Evolutionary conservation across 2,329 filamentous ascomycete species (phyloP).

Genomic region (Trichoderma sp.): DNA sequence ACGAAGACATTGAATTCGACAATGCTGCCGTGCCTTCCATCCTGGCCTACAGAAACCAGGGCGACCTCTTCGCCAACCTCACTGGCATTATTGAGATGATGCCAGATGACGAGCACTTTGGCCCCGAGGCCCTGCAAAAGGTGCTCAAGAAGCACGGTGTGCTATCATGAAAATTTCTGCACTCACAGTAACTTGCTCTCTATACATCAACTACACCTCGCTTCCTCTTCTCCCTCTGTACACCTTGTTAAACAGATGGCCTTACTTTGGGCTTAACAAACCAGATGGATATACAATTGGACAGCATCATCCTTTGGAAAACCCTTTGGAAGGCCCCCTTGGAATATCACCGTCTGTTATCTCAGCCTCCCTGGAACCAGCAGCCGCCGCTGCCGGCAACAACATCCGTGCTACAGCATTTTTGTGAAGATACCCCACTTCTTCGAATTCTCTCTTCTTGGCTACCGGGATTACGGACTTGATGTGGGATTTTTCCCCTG

Average conservation of each 20-base stretch:
- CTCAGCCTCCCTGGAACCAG: constrained; percentile 7
- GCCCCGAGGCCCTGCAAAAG: constrained; percentile 55
- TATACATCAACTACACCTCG: constrained; percentile 3
- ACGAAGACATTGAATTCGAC: constrained; percentile 93
- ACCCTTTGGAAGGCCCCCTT: neutral
- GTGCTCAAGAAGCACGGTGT: constrained; percentile 59
- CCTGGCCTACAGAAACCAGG: constrained; percentile 82
- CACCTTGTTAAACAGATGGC: constrained; percentile 16
- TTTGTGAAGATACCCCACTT: constrained; percentile 25
- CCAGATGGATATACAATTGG: neutral
- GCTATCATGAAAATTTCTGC: constrained; percentile 46
- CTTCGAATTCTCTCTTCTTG: constrained; percentile 12
- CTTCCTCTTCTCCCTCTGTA: neutral
- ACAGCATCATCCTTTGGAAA: neutral
- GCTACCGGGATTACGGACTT: constrained; percentile 18
- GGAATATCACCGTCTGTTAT: constrained; percentile 3
- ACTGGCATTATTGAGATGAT: constrained; percentile 87
- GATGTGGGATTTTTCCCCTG: neutral
- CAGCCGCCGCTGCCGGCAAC: constrained; percentile 6
- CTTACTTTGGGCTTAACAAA: neutral
- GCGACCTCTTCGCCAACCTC: constrained; percentile 87
- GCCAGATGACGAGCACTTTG: constrained; percentile 67
- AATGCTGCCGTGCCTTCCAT: constrained; percentile 84
- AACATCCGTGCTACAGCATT: constrained; percentile 8
- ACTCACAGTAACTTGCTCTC: constrained; percentile 1